Percentiles rank a stretch among this genome's conserved stretches.
Evolutionary conservation across 139 green algal genomes (phyloP).

Genomic region (Chloropicon primus): DNA sequence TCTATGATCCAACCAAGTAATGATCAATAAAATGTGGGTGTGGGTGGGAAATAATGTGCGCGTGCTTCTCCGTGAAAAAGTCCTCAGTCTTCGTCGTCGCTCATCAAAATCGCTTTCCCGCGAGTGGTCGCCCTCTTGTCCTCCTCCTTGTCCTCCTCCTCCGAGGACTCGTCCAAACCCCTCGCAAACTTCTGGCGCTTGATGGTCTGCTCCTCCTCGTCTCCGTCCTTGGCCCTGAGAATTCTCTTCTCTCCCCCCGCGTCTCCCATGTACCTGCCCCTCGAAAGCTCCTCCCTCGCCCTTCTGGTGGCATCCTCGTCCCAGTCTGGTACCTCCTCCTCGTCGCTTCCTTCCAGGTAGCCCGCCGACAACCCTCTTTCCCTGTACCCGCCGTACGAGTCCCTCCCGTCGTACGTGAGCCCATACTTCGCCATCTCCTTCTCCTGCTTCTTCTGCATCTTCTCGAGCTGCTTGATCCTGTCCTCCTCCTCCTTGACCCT

Average conservation of each 20-base stretch:
- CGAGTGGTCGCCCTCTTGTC: not conserved
- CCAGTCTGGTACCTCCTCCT: not conserved
- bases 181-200: not conserved
- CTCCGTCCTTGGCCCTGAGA: not conserved
- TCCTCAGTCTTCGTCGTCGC: not conserved
- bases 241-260: not conserved
- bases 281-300: not conserved
- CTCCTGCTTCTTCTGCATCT: conserved; percentile 2
- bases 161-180: not conserved
- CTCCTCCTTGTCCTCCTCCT: not conserved
- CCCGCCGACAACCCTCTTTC: not conserved
- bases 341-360: not conserved
- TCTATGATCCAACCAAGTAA: no score
- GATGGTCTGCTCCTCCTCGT: not conserved
- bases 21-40: no score
- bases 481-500: conserved; percentile 2
- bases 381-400: not conserved
- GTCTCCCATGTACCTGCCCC: not conserved
- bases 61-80: no score
- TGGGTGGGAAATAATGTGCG: no score
- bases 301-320: not conserved
- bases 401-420: not conserved
- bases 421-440: not conserved
- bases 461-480: not conserved
- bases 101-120: not conserved